Evolutionary conservation across 2,329 filamentous ascomycete genomes (phyloP), one percentile per base, ranked within the genome.

Genomic region (Lasiodiplodia gonubiensis): DNA sequence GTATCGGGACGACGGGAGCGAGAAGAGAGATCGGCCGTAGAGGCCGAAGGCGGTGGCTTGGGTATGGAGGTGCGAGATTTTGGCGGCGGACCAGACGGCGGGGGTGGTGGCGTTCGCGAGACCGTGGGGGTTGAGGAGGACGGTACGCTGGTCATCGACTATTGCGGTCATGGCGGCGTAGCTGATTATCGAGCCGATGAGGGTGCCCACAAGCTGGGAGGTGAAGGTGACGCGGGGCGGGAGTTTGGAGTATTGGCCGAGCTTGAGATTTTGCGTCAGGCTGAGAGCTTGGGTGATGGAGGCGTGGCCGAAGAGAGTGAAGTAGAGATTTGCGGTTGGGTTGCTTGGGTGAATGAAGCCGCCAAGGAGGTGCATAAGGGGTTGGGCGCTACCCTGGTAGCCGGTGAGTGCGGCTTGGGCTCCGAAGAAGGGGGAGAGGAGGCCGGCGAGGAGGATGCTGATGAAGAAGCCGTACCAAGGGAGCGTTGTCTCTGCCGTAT

Each of bases 201-300:
- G 85, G 0, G 88, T 90, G 8, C 89, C 88, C 2, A 89, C 84
- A 4, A 90, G 84, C 74, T 91, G 89, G 5, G 84, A 83, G 78
- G 85, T 83, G 78, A 91, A 91, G 81, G 90, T 89, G 25, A 86
- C 89, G 21, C 87, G 82, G 14, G 88, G 89, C 0, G 89, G 89
- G 14, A 86, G 77, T 73, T 86, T 86, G 80, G 86, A 83, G 70
- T 82, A 81, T 3, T 81, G 75, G 0, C 82, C 85, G n/a, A 81
- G 70, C 69, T 81, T 81, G 23, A 81, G 74, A 67, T 77, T 75
- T 12, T 64, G 53, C 3, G 61, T 57, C 4, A 72, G 49, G 21
- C 60, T 53, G 53, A 65, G 52, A 6, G 72, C 72, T 33, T 78
- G 72, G 23, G 79, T 71, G 16, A 74, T 71, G 37, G 76, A 70